Conservation (phyloP, 768 basidiomycete genomes). For the Suillus discolor region DNA sequence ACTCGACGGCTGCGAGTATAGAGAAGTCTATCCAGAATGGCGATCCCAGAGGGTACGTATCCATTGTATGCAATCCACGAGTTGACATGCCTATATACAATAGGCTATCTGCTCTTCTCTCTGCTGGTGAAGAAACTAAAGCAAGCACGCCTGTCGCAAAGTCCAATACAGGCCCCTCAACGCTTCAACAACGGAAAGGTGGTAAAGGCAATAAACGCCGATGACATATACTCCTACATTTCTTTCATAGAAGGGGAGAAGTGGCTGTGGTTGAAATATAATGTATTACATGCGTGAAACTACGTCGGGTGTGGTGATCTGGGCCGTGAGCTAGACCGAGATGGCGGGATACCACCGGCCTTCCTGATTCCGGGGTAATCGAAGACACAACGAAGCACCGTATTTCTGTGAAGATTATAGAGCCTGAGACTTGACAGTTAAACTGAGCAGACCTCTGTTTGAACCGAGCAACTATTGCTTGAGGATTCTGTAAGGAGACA, state of each 20-base stretch:
- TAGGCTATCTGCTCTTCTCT: slow-evolving; percentile 49
- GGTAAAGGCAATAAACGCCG: slow-evolving; percentile 39
- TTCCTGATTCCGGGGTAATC: slow-evolving; percentile 44
- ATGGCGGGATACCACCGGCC: slow-evolving; percentile 7
- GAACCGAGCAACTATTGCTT: slow-evolving; percentile 58
- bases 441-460: slow-evolving; percentile 57
- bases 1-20: slow-evolving; percentile 54
- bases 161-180: slow-evolving; percentile 22
- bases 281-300: slow-evolving; percentile 8
- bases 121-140: slow-evolving; percentile 41
- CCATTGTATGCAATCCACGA: neutral
- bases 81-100: slow-evolving; percentile 10
- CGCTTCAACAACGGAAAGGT: slow-evolving; percentile 35
- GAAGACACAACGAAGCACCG: slow-evolving; percentile 56
- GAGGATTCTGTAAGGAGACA: slow-evolving; percentile 40
- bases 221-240: slow-evolving; percentile 16
- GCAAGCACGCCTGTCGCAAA: slow-evolving; percentile 8
- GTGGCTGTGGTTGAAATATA: slow-evolving; percentile 6
- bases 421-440: slow-evolving; percentile 4
- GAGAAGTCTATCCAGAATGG: slow-evolving; percentile 62
- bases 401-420: slow-evolving; percentile 42
- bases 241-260: slow-evolving; percentile 23
- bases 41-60: slow-evolving; percentile 59
- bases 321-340: slow-evolving; percentile 15
- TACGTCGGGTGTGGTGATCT: slow-evolving; percentile 11